Evolutionary conservation across 2,329 filamentous ascomycete genomes (phyloP), one percentile per base, ranked within the genome.

Genomic region (Sporothrix sp.): DNA sequence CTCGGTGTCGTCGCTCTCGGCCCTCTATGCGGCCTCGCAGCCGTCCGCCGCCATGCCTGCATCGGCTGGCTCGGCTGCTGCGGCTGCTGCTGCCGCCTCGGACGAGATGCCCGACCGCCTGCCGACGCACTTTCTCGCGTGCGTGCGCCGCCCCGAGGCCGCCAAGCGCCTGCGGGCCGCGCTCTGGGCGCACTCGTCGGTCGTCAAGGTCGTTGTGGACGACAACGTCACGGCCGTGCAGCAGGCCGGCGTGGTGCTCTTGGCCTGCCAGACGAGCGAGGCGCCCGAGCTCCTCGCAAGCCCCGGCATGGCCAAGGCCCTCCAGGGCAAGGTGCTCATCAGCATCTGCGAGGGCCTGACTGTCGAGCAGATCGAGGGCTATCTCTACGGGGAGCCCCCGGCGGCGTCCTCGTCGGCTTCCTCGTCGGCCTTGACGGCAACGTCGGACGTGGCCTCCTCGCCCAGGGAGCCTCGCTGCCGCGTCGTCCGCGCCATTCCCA

Each of bases 191-290:
- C 81, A 87, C 68, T 71, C 75, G 28, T 71, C 74, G 25, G 67
- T 74, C 8, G 71, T 93, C 45, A 79, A 76, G 54, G 77, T 90
- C 39, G 73, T 85, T 35, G 78, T 83, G 58, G 83, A 84, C 63
- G 76, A 86, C 57, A 91, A 94, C 65, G 68, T 89, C 27, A 65
- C 72, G 16, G 80, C 85, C 4, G 79, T 82, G 7, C 67, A 78
- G 58, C 70, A 82, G 61, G 79, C 84, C 37, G 84, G 93, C 62
- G 76, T 93, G 35, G 67, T 94, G 39, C 72, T 95, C 21, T 75
- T 95, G 1, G 80, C 81, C 27, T 95, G 87, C 74, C 93, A 94
- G 67, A 85, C 88, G 1, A 78, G 85, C 62, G 82, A 83, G 71
- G 79, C 86, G 54, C 72, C 76, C 52, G 78, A 79, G 13, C 76